Percentiles rank a stretch among this genome's conserved stretches.
Evolutionary conservation across 495 filamentous ascomycete species (phyloP).

Genomic region (Aspergillus panamensis): DNA sequence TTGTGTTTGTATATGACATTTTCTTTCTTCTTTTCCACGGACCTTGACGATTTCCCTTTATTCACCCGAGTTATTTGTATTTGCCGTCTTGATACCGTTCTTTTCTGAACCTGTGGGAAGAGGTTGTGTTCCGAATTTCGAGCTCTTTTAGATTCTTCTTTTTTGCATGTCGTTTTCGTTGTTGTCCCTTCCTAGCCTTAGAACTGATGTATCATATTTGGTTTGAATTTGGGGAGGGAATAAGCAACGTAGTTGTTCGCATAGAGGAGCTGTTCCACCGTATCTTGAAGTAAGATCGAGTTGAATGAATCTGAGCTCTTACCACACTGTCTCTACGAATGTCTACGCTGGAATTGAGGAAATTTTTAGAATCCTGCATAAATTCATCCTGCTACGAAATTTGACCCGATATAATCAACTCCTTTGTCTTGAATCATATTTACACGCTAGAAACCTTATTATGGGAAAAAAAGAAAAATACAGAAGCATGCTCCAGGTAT

Average conservation of each 20-base stretch:
- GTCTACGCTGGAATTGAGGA: too few species aligned
- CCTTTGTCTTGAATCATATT: neutral
- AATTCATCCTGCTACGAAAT: too few species aligned
- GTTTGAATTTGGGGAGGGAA: slow-evolving; percentile 13
- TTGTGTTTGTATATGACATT: slow-evolving; percentile 22
- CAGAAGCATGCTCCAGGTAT: slow-evolving; percentile 1
- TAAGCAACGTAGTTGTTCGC: slow-evolving; percentile 7
- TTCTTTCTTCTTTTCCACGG: neutral
- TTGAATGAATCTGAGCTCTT: neutral
- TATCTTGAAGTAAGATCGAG: neutral
- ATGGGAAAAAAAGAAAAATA: neutral
- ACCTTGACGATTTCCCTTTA: neutral
- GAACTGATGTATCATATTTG: slow-evolving; percentile 40
- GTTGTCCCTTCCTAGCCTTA: slow-evolving; percentile 26
- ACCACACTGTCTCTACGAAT: too few species aligned
- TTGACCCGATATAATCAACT: neutral
- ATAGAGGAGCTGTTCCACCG: neutral
- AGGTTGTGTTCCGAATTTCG: neutral
- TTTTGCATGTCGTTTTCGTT: slow-evolving; percentile 23
- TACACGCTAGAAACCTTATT: neutral
- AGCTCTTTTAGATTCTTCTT: slow-evolving; percentile 15
- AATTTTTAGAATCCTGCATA: too few species aligned
- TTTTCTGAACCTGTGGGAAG: slow-evolving; percentile 12
- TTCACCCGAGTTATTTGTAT: neutral
- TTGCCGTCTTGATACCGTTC: neutral